These are phyloP conservation scores for Leptographium procerum DNA, from an alignment of 2,329 filamentous ascomycete genomes.

Conservation along the genomic window DNA sequence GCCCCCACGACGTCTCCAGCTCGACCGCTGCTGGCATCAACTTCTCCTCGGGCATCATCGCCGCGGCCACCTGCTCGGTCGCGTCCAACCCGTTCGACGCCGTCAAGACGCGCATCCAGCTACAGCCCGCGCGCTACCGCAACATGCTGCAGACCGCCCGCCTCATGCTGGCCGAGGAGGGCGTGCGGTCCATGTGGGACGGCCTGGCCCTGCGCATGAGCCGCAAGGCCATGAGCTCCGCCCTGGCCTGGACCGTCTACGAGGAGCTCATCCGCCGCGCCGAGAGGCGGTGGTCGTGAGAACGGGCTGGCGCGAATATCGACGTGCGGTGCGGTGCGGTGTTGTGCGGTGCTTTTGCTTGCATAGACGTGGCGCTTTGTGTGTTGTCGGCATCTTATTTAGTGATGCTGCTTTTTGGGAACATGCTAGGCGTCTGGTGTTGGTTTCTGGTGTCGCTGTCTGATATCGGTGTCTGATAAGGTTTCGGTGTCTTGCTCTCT, in stretches of 20 bases:
- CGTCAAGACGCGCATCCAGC: slow-evolving; percentile 87
- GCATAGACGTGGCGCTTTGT: too few species aligned
- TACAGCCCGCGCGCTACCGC: slow-evolving; percentile 70
- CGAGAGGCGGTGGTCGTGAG: slow-evolving; percentile 22
- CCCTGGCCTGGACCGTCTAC: slow-evolving; percentile 95
- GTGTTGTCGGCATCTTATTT: too few species aligned
- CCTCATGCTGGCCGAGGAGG: slow-evolving; percentile 74
- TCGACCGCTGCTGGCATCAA: slow-evolving; percentile 59
- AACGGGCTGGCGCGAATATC: background rate
- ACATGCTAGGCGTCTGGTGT: too few species aligned
- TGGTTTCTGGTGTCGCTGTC: background rate
- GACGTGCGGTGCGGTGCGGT: too few species aligned
- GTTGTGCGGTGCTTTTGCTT: too few species aligned
- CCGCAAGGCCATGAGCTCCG: slow-evolving; percentile 83
- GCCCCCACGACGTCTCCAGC: slow-evolving; percentile 18
- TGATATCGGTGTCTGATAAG: background rate
- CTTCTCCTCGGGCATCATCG: slow-evolving; percentile 70
- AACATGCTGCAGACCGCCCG: slow-evolving; percentile 71
- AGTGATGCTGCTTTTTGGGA: too few species aligned
- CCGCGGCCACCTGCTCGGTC: slow-evolving; percentile 71
- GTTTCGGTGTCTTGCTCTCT: background rate
- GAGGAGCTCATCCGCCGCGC: slow-evolving; percentile 80
- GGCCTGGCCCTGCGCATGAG: slow-evolving; percentile 79
- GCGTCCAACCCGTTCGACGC: slow-evolving; percentile 96
- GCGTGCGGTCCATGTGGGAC: slow-evolving; percentile 68